phyloP scores from a whole-genome alignment of 2,329 filamentous ascomycete species.

The Colletotrichum kahawae region DNA sequence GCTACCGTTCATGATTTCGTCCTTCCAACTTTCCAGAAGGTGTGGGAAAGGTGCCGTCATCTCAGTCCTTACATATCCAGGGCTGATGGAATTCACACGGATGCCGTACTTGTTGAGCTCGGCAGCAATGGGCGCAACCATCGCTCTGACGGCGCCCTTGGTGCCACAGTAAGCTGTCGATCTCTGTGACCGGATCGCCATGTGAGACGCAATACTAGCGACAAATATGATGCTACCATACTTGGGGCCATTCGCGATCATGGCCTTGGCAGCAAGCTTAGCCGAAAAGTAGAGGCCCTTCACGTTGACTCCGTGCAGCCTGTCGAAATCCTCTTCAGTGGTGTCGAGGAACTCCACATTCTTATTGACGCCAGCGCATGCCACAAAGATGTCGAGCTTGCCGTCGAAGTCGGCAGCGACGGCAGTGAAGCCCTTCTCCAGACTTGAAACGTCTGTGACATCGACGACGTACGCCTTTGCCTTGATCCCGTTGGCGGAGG shows the following conservation, averaged over 20 bases:
- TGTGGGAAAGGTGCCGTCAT: conserved; percentile 44
- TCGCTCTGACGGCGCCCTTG: conserved; percentile 19
- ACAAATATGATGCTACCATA: conserved; percentile 58
- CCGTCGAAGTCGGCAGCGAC: conserved; percentile 29
- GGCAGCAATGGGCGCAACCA: conserved; percentile 17
- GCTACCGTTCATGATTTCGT: conserved; percentile 51
- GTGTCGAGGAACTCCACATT: conserved; percentile 13
- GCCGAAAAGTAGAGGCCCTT: conserved; percentile 41
- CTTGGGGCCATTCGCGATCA: conserved; percentile 55
- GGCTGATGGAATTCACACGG: conserved; percentile 18
- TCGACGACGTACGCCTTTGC: background rate
- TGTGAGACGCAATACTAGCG: conserved; percentile 57
- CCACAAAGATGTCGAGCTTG: conserved; percentile 38
- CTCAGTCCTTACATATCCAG: conserved; percentile 21
- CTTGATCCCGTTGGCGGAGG: background rate
- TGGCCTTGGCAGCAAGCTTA: conserved; percentile 52
- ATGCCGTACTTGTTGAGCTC: conserved; percentile 14
- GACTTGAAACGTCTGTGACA: background rate
- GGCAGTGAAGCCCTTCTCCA: background rate
- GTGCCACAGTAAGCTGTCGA: conserved; percentile 35
- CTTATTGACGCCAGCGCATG: conserved; percentile 37
- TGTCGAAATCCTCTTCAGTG: conserved; percentile 5
- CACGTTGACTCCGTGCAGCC: conserved; percentile 2
- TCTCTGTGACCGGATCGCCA: conserved; percentile 53
- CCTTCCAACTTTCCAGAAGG: conserved; percentile 52